Conservation (phyloP, 2,329 filamentous ascomycete genomes). For the Rhynchosporium graminicola region DNA sequence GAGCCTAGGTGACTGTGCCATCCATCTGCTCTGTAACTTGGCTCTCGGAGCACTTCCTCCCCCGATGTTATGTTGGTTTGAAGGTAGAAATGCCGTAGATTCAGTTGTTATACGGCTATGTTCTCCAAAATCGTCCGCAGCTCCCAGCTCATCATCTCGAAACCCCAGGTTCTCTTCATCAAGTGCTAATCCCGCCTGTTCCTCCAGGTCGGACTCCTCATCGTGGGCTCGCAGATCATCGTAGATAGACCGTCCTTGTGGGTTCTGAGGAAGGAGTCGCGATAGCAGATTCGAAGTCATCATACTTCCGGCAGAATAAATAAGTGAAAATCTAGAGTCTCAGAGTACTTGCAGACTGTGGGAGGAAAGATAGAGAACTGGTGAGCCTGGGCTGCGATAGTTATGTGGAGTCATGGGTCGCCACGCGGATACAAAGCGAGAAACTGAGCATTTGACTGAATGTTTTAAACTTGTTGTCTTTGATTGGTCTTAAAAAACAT, state of each 20-base stretch:
- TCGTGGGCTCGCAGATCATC: conserved; percentile 41
- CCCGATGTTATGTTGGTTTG: conserved; percentile 27
- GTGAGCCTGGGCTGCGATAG: conserved; percentile 8
- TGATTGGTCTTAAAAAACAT: conserved; percentile 1
- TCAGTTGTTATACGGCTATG: conserved; percentile 39
- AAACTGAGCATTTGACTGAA: conserved; percentile 28
- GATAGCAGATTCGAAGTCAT: conserved; percentile 42
- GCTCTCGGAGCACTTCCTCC: conserved; percentile 18
- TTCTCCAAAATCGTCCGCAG: conserved; percentile 38
- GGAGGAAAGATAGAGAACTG: conserved; percentile 3
- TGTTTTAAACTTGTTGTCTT: conserved; percentile 1
- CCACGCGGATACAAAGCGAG: conserved; percentile 23
- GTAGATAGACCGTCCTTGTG: conserved; percentile 40
- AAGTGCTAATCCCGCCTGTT: conserved; percentile 38
- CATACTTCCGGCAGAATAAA: conserved; percentile 27
- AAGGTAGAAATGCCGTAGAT: conserved; percentile 38
- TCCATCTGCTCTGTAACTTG: conserved; percentile 30
- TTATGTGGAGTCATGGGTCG: conserved; percentile 26
- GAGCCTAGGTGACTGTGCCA: conserved; percentile 39
- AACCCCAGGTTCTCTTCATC: conserved; percentile 42
- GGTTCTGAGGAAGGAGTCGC: conserved; percentile 38
- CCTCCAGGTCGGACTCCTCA: conserved; percentile 40
- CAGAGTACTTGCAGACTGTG: conserved; percentile 2
- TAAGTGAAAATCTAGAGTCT: background rate
- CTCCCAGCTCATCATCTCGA: conserved; percentile 38